phyloP scores from a whole-genome alignment of 148 eudicot species.

The Silene conica region DNA sequence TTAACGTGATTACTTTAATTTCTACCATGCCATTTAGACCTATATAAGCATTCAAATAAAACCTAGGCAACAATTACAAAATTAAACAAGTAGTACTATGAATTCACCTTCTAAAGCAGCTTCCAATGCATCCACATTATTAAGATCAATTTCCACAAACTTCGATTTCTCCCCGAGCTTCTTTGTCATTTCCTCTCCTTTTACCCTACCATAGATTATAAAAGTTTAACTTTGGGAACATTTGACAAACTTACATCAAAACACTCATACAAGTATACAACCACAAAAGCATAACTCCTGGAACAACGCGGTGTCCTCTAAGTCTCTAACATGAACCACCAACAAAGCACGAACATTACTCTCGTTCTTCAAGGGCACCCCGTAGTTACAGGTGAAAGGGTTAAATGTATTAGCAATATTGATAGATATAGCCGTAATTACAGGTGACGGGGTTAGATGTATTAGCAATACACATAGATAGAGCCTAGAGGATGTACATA shows the following conservation, averaged over 20 bases:
- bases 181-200: constrained; percentile 68
- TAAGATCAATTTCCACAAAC: constrained; percentile 61
- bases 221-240: constrained; percentile 8
- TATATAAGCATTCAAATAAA: neutral
- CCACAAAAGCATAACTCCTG: neutral
- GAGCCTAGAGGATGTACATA: too few species aligned
- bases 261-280: neutral
- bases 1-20: too few species aligned
- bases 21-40: too few species aligned
- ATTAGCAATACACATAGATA: too few species aligned
- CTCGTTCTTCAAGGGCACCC: too few species aligned
- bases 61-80: neutral
- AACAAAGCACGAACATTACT: too few species aligned
- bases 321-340: too few species aligned
- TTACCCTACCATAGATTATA: constrained; percentile 50
- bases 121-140: constrained; percentile 47
- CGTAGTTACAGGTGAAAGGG: too few species aligned
- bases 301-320: too few species aligned
- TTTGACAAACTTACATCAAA: neutral
- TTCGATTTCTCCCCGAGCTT: constrained; percentile 66
- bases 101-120: constrained; percentile 52
- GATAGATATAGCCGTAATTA: too few species aligned
- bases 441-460: too few species aligned
- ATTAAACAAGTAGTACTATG: neutral
- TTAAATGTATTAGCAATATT: too few species aligned